Base-by-base conservation (phyloP, 208 protist genomes). In the Trypanosoma boissoni region DNA sequence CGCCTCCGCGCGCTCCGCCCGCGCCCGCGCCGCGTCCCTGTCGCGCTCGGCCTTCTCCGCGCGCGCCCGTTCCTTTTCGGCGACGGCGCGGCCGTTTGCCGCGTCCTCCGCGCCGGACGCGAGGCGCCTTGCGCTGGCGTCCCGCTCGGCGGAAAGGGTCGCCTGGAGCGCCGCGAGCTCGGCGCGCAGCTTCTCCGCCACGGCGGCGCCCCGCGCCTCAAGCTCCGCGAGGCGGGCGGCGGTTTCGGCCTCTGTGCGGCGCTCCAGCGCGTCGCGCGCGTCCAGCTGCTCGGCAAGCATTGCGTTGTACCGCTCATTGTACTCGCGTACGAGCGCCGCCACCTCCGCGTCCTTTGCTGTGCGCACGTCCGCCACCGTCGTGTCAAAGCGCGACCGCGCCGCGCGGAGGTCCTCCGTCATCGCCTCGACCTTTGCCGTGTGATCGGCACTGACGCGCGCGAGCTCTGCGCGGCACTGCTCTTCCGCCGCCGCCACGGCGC, bases 201-300 rank as follows among this genome's bases (percentile, higher is more conserved):
- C 60, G 2, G 36, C 58, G 45, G 54, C 52, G 48, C 86, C 74
- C 1, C 41, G 21, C 2, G n/a, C 26, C 10, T 18, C 8, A 24
- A 48, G 51, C 37, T 63, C 36, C 27, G 20, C 18, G 12, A 41
- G 49, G 64, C 78, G 74, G 0, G 43, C 54, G 0, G 51, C 45
- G 67, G 77, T 89, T 49, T 85, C 64, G 20, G 56, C 67, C 24
- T 71, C 69, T 9, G 94, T 57, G 23, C 69, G 26, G 14, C 63
- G 62, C 66, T 91, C 78, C 14, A 93, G 69, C 16, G 73, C 68
- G 50, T 97, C 92, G 46, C 74, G 72, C 16, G 64, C 83, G 56
- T 94, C 75, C 16, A 97, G 68, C 64, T 96, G 91, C 76, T 95
- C 74, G 6, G 83, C 77, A 12, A 97, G 67, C 93, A 97, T 97